Base-by-base conservation (phyloP, 192 early-diverging fungal genomes). In the Gamsiella multidivaricata region DNA sequence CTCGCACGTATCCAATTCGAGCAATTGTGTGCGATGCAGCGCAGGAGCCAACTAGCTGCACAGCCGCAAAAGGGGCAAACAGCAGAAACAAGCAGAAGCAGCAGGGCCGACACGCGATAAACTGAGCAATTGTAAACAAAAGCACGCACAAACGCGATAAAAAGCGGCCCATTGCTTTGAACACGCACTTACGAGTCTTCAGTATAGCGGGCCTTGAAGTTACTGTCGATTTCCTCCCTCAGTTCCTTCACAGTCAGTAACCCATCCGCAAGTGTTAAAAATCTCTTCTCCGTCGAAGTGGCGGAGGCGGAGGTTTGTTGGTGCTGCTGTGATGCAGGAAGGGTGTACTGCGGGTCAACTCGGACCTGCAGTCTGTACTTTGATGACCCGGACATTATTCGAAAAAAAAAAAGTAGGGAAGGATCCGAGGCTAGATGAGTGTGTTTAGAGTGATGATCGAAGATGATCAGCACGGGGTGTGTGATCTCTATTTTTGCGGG, bases 101-200 rank as follows among this genome's bases (percentile, higher is more conserved):
- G n/a, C n/a, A n/a, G n/a, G n/a, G n/a, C n/a, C n/a, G n/a, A n/a
- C n/a, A 41, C 39, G 39, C 8, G 14, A 14, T 41, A 41, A 25
- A 36, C 17, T 49, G 17, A 51, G 22, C 9, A 26, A 52, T 2
- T 28, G 32, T 12, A 62, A 51, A 29, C 6, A 43, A 28, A 45
- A 45, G 28, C 42, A 45, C 10, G 34, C 12, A 29, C 3, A 5
- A 29, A 34, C 37, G 37, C 37, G 17, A 42, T 41, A 31, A 28
- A 55, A 14, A 54, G n/a, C 31, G 17, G 43, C 36, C 1, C 11
- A 4, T 4, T 7, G 54, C 6, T 18, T 5, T 2, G 12, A 7
- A n/a, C 18, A 36, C 43, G 1, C 12, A 64, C 70, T 57, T 73
- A 73, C 70, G 54, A 54, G 20, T 64, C 70, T 3, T 65, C 34